A percentile compares a stretch with the other conserved stretches of the same genome.
These are phyloP conservation scores for Syzygium aqueum DNA, from an alignment of 345 rosid genomes.

Conservation along the genomic window DNA sequence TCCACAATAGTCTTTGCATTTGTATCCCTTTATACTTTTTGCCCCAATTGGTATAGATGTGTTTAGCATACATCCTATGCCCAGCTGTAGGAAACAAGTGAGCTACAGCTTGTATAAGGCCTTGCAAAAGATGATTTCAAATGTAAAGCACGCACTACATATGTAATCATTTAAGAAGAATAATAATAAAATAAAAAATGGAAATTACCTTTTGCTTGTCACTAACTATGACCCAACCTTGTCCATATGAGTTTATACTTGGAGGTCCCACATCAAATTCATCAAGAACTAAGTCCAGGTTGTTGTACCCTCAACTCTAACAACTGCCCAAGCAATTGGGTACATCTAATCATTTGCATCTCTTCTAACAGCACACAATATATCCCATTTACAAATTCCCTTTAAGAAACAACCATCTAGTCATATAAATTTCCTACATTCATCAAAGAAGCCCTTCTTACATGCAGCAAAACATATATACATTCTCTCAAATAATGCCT, in stretches of 20 bases:
- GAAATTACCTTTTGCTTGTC: background rate
- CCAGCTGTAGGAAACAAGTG: background rate
- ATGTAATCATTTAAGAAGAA: too few species aligned
- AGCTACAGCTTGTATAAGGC: background rate
- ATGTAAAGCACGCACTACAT: too few species aligned
- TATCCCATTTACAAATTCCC: background rate
- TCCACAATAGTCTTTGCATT: background rate
- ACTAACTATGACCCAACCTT: background rate
- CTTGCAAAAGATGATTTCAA: background rate
- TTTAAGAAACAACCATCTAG: background rate
- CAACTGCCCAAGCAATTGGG: background rate
- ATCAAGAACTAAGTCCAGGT: background rate
- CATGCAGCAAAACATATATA: too few species aligned
- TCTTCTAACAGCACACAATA: too few species aligned
- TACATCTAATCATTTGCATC: background rate
- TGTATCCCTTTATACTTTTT: too few species aligned
- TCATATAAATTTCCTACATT: too few species aligned
- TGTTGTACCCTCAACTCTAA: too few species aligned
- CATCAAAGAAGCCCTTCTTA: too few species aligned
- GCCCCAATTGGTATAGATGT: background rate
- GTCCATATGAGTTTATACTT: too few species aligned
- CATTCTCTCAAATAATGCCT: too few species aligned
- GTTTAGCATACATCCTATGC: too few species aligned
- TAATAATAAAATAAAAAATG: too few species aligned
- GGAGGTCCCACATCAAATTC: background rate